Conservation (phyloP, 768 basidiomycete species). For the Lactarius psammicola region DNA sequence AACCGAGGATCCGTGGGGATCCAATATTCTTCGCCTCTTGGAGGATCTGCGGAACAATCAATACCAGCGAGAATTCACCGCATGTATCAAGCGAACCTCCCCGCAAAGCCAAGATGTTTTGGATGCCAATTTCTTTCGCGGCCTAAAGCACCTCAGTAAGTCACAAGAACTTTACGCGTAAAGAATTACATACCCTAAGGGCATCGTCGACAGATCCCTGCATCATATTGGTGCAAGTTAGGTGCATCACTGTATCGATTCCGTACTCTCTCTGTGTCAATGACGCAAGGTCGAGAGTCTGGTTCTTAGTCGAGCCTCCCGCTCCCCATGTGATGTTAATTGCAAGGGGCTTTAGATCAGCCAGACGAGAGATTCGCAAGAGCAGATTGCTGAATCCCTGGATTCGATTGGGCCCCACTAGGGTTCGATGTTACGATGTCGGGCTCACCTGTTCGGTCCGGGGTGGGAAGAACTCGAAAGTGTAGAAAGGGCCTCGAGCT, state of each 20-base stretch:
- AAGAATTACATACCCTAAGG: constrained; percentile 58
- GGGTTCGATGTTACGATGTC: constrained; percentile 14
- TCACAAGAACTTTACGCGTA: constrained; percentile 11
- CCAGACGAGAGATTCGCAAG: constrained; percentile 79
- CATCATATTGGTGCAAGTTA: constrained; percentile 98
- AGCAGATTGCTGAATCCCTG: constrained; percentile 92
- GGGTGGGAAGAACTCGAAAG: constrained; percentile 97
- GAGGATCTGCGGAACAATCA: constrained; percentile 62
- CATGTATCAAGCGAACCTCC: constrained; percentile 59
- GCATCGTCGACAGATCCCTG: constrained; percentile 82
- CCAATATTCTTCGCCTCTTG: constrained; percentile 92
- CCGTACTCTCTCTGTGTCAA: constrained; percentile 70
- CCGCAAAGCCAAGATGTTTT: constrained; percentile 87
- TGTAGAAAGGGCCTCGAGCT: constrained; percentile 60
- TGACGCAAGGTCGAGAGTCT: constrained; percentile 82
- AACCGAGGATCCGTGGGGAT: constrained; percentile 82
- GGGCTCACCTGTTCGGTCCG: constrained; percentile 76
- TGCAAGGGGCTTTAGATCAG: constrained; percentile 74
- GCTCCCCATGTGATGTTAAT: constrained; percentile 98
- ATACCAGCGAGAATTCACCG: background rate
- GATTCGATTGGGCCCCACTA: constrained; percentile 21
- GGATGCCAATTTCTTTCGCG: constrained; percentile 78
- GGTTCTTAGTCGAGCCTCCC: constrained; percentile 86
- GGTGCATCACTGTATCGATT: constrained; percentile 86
- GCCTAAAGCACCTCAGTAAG: constrained; percentile 43